Conservation (phyloP, 345 rosid genomes). For the Theobroma cacao region DNA sequence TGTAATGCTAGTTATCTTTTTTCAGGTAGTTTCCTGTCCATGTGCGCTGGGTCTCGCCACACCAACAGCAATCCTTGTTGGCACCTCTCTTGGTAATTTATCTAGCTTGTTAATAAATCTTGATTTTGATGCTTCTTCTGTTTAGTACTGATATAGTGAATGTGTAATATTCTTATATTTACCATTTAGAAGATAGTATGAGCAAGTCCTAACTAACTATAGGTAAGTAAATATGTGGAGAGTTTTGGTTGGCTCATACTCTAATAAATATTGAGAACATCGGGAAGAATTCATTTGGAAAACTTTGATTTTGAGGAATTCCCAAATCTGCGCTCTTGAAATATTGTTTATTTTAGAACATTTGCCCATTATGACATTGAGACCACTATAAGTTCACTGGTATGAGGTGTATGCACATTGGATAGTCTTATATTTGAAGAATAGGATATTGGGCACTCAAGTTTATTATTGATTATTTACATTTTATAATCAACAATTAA, state of each 20-base stretch:
- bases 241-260: background rate
- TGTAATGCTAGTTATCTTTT: conserved; percentile 12
- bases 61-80: conserved; percentile 94
- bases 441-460: background rate
- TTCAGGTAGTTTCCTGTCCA: conserved; percentile 96
- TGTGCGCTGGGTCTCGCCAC: conserved; percentile 98
- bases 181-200: background rate
- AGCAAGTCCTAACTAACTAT: background rate
- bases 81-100: conserved; percentile 87
- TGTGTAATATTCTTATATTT: background rate
- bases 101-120: conserved; percentile 21
- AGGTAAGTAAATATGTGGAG: background rate
- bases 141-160: background rate
- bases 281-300: background rate
- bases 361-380: background rate
- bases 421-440: conserved; percentile 5
- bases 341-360: background rate
- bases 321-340: background rate
- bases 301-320: background rate
- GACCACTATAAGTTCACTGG: background rate
- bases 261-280: background rate
- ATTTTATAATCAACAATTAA: background rate
- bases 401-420: background rate
- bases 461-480: background rate
- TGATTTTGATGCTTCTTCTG: background rate